Evolutionary conservation across 164 flowering plant species (phyloP), one percentile per base, ranked within the genome.

Genomic region (Aristolochia contorta): DNA sequence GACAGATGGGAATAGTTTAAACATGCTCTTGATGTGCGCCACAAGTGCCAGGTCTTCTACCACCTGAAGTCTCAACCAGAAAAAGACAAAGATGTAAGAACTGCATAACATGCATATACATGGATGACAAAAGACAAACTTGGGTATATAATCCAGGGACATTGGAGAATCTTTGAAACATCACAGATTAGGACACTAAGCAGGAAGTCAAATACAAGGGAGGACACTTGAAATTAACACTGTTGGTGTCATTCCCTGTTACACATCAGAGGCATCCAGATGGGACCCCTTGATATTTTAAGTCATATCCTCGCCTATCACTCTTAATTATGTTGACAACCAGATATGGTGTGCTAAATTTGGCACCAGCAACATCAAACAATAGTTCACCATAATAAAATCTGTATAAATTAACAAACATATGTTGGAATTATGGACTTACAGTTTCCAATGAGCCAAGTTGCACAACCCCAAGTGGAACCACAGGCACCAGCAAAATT

Each of bases 381-480:
- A 32, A 3, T 3, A 3, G 3, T 32, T 3, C 33, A 32, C 33
- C 33, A 32, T 7, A 32, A 32, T 32, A 32, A 32, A 32, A 32
- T 32, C 33, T 32, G 33, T 7, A 32, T 37, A 7, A 37, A 37
- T 10, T 37, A 37, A 37, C 1, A 37, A 37, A 37, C 4, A 12
- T 48, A 18, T 18, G 53, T 16, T 16, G 14, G 57, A 56, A 56
- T 47, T 47, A 32, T 16, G 56, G 15, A 77, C 85, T 20, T 69
- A 91, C 97, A 87, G 12, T 71, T 71, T 81, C 80, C 57, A 75
- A 47, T 49, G 97, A 86, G 43, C 97, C 97, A 69, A 91, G 86
- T 65, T 91, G 97, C 68, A 91, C 65, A 73, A 91, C 96, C 50
- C 96, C 97, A 74, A 74, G 70, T 20, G 92, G 87, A 75, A 75